Conservation (phyloP, 768 basidiomycete genomes). For the Termitomyces sp. region DNA sequence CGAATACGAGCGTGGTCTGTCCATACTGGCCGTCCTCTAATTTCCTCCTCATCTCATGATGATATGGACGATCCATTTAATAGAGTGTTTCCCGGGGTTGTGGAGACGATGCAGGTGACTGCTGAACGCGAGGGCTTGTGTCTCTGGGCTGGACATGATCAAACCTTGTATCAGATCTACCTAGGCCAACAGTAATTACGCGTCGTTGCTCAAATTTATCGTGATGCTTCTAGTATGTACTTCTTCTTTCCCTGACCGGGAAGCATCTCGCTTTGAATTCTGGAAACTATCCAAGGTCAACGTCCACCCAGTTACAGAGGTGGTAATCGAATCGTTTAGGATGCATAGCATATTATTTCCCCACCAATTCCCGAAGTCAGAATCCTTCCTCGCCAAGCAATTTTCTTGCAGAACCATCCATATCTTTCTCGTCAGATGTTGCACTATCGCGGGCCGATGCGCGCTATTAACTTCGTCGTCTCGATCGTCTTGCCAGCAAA, state of each 20-base stretch:
- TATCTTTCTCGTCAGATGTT: background rate
- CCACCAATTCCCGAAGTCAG: background rate
- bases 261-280: background rate
- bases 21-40: slow-evolving; percentile 44
- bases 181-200: slow-evolving; percentile 25
- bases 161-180: slow-evolving; percentile 43
- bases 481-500: background rate
- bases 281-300: background rate
- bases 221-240: too few relatives aligned
- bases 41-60: slow-evolving; percentile 11
- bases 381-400: background rate
- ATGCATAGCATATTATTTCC: background rate
- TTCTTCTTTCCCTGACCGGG: background rate
- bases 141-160: slow-evolving; percentile 53
- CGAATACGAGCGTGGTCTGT: slow-evolving; percentile 71
- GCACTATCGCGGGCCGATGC: background rate
- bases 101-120: slow-evolving; percentile 50
- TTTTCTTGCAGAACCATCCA: background rate
- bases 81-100: slow-evolving; percentile 30
- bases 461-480: background rate
- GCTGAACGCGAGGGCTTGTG: slow-evolving; percentile 35
- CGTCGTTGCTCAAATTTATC: background rate
- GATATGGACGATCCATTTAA: slow-evolving; percentile 28
- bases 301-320: background rate
- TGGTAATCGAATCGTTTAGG: background rate